These are phyloP conservation scores for Bolboschoenus planiculmis DNA, from an alignment of 176 grass and related monocot genomes.

Conservation along the genomic window DNA sequence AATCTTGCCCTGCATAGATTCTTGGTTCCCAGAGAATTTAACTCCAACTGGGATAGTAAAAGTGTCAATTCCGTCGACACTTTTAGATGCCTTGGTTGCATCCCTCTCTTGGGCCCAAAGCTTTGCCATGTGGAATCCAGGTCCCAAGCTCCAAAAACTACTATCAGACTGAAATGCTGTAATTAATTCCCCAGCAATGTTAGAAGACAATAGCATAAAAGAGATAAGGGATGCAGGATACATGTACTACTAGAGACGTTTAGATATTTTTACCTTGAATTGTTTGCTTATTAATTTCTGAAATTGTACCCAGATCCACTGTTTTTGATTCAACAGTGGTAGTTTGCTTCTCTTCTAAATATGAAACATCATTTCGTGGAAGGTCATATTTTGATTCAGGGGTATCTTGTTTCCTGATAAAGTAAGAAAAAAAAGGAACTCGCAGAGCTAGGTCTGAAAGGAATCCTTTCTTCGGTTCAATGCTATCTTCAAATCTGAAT, in stretches of 20 bases:
- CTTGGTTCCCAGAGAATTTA: slow-evolving; percentile 41
- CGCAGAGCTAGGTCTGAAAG: slow-evolving; percentile 46
- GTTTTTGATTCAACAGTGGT: slow-evolving; percentile 22
- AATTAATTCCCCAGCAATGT: slow-evolving; percentile 25
- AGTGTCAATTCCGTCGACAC: slow-evolving; percentile 39
- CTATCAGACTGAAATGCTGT: slow-evolving; percentile 39
- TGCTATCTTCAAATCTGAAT: slow-evolving; percentile 27
- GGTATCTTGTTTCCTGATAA: slow-evolving; percentile 44
- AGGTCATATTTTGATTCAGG: slow-evolving; percentile 13
- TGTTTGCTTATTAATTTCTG: slow-evolving; percentile 27
- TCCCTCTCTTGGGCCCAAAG: slow-evolving; percentile 64
- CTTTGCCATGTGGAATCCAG: slow-evolving; percentile 71
- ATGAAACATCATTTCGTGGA: slow-evolving; percentile 23
- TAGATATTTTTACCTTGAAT: slow-evolving; percentile 19
- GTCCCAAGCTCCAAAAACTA: slow-evolving; percentile 44
- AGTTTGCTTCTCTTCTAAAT: slow-evolving; percentile 17
- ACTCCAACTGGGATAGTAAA: slow-evolving; percentile 75
- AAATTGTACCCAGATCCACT: slow-evolving; percentile 11
- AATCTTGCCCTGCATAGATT: slow-evolving; percentile 2
- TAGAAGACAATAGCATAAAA: slow-evolving; percentile 20
- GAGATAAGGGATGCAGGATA: slow-evolving; percentile 2
- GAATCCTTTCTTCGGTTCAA: slow-evolving; percentile 46
- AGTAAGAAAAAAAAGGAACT: slow-evolving; percentile 65
- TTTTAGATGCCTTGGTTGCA: slow-evolving; percentile 11
- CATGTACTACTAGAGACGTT: background rate